phyloP scores from a whole-genome alignment of 176 grass and related monocot genomes.

The Cenchrus americanus region DNA sequence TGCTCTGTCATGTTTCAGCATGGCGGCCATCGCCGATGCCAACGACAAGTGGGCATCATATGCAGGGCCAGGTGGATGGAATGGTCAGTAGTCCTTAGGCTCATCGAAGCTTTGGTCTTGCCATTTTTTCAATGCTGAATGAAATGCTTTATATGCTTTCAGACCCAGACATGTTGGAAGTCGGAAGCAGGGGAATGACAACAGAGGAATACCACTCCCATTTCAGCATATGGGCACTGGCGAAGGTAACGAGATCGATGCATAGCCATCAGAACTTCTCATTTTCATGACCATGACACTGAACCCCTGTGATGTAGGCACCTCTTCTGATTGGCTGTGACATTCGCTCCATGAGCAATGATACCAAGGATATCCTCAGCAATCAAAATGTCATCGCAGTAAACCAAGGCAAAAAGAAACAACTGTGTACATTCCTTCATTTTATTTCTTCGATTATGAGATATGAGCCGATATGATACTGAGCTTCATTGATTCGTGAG shows the following conservation, averaged over 20 bases:
- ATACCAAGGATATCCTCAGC: slow-evolving; percentile 56
- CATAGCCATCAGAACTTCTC: background rate
- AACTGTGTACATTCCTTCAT: background rate
- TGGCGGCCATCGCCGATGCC: slow-evolving; percentile 45
- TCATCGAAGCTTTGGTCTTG: background rate
- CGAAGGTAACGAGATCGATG: slow-evolving; percentile 39
- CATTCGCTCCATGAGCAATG: slow-evolving; percentile 50
- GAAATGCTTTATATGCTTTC: background rate
- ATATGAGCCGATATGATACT: slow-evolving; percentile 15
- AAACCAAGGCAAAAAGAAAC: slow-evolving; percentile 64
- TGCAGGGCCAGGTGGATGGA: slow-evolving; percentile 75
- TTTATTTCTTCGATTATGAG: background rate
- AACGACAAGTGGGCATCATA: slow-evolving; percentile 65
- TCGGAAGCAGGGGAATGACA: slow-evolving; percentile 55
- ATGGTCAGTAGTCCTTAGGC: slow-evolving; percentile 48
- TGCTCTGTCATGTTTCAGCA: slow-evolving; percentile 38
- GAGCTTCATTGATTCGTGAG: slow-evolving; percentile 16
- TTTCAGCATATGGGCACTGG: slow-evolving; percentile 66
- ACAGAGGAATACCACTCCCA: slow-evolving; percentile 50
- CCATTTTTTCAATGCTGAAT: slow-evolving; percentile 23
- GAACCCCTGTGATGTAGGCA: slow-evolving; percentile 43
- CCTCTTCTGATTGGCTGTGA: slow-evolving; percentile 79
- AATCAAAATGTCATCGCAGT: slow-evolving; percentile 79
- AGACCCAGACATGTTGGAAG: slow-evolving; percentile 63
- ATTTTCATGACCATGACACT: background rate